Evolutionary conservation across 2,329 filamentous ascomycete species (phyloP), one percentile per base, ranked within the genome.

Genomic region (Blastomyces parvus): DNA sequence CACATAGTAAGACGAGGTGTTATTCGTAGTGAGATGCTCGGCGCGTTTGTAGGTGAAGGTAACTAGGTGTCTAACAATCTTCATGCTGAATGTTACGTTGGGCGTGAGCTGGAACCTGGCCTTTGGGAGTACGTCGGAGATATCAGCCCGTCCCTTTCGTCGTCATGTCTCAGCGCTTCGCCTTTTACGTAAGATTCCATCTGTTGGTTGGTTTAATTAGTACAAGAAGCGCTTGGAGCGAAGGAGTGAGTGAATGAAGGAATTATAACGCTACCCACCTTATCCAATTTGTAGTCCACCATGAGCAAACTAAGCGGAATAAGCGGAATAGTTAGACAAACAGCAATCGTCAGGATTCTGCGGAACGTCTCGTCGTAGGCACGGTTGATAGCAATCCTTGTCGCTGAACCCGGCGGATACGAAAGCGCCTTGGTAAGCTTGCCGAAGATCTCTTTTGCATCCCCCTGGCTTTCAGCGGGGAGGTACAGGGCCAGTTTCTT

Each of bases 351-450:
- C 55, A 87, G 72, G 22, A 87, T 76, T 64, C 80, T 81, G 36
- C 80, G 80, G 83, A 87, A 86, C 2, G 84, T 86, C 72, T 87
- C 84, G 70, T 86, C 82, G 66, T 89, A 89, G 1, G 85, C 82
- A 42, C 78, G 79, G 64, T 85, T 84, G 70, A 89, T 88, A 1
- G 86, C 86, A 14, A 78, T 72, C 42, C 86, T 76, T 25, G 81
- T 83, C 0, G 81, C 79, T 4, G 79, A 82, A 8, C 85, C 85
- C 75, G 82, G 79, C 0, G 79, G 76, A 66, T 85, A 88, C 0
- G 80, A 81, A 53, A 85, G 71, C 67, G 88, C 87, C 2, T 76
- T 77, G 0, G 74, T 75, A 30, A 88, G 68, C 66, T 79, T 78
- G 38, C 80, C 64, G 65, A 84, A 84, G 55, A 87, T 84, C 33